Evolutionary conservation across 2,329 filamentous ascomycete species (phyloP).

Genomic region (Calonectria pteridis): DNA sequence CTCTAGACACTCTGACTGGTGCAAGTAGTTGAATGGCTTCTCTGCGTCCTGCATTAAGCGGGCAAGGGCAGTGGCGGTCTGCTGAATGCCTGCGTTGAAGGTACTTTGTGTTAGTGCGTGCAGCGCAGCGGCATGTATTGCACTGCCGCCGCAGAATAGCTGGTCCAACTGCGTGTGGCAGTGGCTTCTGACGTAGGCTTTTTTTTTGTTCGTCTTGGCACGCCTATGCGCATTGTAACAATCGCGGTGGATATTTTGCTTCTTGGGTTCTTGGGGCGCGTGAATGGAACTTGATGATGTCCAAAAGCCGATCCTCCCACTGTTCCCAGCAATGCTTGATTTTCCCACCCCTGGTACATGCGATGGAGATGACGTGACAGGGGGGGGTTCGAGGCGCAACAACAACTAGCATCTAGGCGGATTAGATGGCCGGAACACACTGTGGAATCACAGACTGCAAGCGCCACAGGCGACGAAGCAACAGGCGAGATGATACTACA

Average conservation of each 20-base stretch:
- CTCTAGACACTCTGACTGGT: background rate
- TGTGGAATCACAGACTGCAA: background rate
- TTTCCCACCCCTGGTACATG: background rate
- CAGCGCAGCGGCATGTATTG: background rate
- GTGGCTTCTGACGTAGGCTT: constrained; percentile 9
- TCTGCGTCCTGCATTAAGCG: background rate
- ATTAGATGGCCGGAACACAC: background rate
- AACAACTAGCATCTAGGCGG: background rate
- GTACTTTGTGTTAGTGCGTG: background rate
- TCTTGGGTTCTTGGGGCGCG: background rate
- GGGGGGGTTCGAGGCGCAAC: background rate
- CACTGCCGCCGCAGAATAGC: background rate
- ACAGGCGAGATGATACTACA: background rate
- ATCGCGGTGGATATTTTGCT: background rate
- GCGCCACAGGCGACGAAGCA: background rate
- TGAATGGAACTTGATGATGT: background rate
- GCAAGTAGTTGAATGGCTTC: background rate
- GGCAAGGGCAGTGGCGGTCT: background rate
- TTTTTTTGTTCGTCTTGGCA: background rate
- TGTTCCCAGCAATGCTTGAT: background rate
- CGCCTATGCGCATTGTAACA: background rate
- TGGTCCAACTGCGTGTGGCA: background rate
- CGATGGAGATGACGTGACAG: background rate
- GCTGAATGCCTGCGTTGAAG: background rate
- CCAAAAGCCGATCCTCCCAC: background rate